Evolutionary conservation across 2,329 filamentous ascomycete genomes (phyloP).

Genomic region (Fusarium brevicatenulatum): DNA sequence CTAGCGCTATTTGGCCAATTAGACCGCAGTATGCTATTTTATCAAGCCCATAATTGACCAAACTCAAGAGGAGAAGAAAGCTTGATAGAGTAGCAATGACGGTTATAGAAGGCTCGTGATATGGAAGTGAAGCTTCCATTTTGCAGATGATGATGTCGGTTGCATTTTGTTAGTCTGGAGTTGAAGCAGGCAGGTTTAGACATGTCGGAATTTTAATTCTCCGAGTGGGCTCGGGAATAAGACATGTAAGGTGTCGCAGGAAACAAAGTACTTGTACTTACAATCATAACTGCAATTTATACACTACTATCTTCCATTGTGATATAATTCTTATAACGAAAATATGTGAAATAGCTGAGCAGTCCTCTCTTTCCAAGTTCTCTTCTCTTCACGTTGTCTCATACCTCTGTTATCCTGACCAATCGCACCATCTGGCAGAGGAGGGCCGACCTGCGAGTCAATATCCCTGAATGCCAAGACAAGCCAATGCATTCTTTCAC

Average conservation of each 20-base stretch:
- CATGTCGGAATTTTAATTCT: neutral
- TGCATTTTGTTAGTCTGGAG: neutral
- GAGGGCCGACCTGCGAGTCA: neutral
- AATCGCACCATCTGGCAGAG: neutral
- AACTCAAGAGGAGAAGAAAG: slow-evolving; percentile 71
- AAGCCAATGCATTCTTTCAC: neutral
- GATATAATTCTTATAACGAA: fast-evolving
- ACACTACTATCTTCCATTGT: no score
- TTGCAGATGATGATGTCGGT: neutral
- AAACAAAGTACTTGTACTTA: neutral
- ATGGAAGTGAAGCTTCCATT: slow-evolving; percentile 55
- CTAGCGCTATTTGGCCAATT: slow-evolving; percentile 76
- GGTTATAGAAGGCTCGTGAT: slow-evolving; percentile 70
- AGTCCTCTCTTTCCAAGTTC: neutral
- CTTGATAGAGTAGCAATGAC: slow-evolving; percentile 69
- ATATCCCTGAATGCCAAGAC: neutral
- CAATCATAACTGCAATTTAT: neutral
- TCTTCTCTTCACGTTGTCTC: neutral
- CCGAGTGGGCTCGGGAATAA: neutral
- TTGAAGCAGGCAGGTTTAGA: neutral
- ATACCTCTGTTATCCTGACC: neutral
- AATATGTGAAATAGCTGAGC: fast-evolving
- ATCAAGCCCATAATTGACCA: slow-evolving; percentile 67
- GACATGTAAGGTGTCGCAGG: no score
- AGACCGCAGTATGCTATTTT: slow-evolving; percentile 74